phyloP scores from a whole-genome alignment of 2,329 filamentous ascomycete genomes.

The Colletotrichum filicis region DNA sequence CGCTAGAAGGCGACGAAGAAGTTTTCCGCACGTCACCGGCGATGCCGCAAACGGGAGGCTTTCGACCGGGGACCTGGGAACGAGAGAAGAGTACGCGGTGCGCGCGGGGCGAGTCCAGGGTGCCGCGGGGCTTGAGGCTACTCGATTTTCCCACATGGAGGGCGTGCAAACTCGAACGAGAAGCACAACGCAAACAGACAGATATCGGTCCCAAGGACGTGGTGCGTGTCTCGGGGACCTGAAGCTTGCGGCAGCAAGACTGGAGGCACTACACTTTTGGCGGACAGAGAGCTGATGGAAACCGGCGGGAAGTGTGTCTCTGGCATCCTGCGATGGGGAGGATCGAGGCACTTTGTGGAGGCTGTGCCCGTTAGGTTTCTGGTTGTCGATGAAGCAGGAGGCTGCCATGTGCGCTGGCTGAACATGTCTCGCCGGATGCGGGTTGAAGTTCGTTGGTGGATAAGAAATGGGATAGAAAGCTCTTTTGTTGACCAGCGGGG shows the following conservation, averaged over 20 bases:
- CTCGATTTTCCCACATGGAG: conserved; percentile 28
- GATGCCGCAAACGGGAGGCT: conserved; percentile 33
- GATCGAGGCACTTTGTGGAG: conserved; percentile 29
- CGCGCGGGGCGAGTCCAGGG: background rate
- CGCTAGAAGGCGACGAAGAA: conserved; percentile 33
- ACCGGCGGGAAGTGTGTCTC: background rate
- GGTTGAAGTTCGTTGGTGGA: background rate
- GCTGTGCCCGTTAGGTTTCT: conserved; percentile 29
- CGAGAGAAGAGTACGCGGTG: background rate
- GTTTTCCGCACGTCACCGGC: conserved; percentile 31
- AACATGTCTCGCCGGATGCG: conserved; percentile 29
- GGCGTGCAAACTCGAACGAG: background rate
- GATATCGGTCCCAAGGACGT: background rate
- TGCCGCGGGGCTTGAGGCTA: conserved; percentile 8
- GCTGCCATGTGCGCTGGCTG: conserved; percentile 33
- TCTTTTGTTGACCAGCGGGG: conserved; percentile 16
- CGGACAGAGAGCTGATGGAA: background rate
- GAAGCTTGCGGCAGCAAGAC: conserved; percentile 19
- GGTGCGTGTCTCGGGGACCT: conserved; percentile 20
- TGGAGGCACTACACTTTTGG: background rate
- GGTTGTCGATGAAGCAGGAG: conserved; percentile 18
- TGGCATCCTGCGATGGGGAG: conserved; percentile 2
- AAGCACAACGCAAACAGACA: background rate
- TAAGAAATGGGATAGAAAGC: background rate
- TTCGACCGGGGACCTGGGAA: background rate